Evolutionary conservation across 164 flowering plant species (phyloP).

Genomic region (Stephania japonica): DNA sequence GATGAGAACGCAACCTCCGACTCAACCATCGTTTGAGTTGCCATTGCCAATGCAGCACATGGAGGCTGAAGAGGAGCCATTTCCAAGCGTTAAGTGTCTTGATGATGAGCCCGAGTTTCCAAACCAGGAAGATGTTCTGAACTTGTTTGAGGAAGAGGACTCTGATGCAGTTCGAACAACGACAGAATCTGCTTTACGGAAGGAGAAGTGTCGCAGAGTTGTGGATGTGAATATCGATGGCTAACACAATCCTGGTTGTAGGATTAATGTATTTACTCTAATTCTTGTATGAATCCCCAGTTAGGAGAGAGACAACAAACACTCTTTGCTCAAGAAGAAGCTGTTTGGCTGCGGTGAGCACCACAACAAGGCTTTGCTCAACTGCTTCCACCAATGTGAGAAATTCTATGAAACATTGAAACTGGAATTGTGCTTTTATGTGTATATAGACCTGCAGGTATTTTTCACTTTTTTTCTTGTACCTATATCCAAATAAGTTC

Average conservation of each 20-base stretch:
- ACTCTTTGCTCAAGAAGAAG: no score
- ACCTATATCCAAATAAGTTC: no score
- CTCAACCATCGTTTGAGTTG: conserved; percentile 41
- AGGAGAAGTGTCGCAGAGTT: conserved; percentile 36
- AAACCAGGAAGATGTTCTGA: conserved; percentile 4
- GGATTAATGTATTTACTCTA: no score
- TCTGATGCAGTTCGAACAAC: conserved; percentile 30
- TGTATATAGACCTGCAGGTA: no score
- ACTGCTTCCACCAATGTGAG: no score
- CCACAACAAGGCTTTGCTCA: no score
- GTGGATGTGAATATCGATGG: conserved; percentile 34
- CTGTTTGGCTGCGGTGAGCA: no score
- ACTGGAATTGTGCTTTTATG: neutral
- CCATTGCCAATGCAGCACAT: conserved; percentile 33
- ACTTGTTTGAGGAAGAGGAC: conserved; percentile 31
- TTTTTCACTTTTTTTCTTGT: no score
- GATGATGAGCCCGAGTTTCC: conserved; percentile 46
- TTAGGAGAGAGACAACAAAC: neutral
- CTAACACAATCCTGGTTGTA: neutral
- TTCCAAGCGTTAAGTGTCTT: conserved; percentile 43
- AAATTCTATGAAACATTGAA: no score
- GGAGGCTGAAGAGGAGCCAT: conserved; percentile 47
- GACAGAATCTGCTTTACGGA: conserved; percentile 24
- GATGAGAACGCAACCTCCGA: conserved; percentile 70
- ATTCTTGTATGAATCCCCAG: no score